Percentiles rank a stretch among this genome's conserved stretches.
phyloP scores from a whole-genome alignment of 2,329 filamentous ascomycete species.

The Hymenoscyphus fructigenus region DNA sequence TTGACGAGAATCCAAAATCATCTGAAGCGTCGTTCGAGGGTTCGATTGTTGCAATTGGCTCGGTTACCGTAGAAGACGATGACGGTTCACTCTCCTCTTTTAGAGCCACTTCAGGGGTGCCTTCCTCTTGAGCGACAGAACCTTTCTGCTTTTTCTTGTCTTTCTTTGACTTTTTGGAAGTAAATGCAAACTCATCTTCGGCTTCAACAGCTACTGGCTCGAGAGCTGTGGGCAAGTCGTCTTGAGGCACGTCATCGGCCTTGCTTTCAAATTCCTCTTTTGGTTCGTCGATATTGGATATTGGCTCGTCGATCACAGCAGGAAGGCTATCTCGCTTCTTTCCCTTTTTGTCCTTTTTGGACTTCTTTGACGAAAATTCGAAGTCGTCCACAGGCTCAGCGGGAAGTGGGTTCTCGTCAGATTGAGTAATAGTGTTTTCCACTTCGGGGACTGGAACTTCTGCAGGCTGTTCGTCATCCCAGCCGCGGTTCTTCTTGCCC shows the following conservation, averaged over 20 bases:
- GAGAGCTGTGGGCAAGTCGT: too few relatives aligned
- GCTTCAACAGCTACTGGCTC: too few relatives aligned
- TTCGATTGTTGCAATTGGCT: not conserved
- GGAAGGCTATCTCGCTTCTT: constrained; percentile 11
- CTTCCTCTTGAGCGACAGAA: too few relatives aligned
- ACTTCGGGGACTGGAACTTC: not conserved
- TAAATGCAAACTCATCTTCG: not conserved
- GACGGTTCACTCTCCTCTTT: not conserved
- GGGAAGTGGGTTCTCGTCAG: not conserved
- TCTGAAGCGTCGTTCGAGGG: not conserved
- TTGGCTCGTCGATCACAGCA: not conserved
- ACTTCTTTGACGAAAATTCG: constrained; percentile 7
- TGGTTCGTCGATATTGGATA: not conserved
- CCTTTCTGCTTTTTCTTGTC: constrained; percentile 32
- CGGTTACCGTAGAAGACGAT: not conserved
- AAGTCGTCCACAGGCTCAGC: not conserved
- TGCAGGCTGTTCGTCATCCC: not conserved
- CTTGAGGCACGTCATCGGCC: too few relatives aligned
- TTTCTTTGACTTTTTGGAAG: constrained; percentile 23
- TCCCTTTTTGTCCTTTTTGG: constrained; percentile 16
- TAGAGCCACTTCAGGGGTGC: not conserved
- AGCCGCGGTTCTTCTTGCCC: constrained; percentile 1
- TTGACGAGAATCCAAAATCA: constrained; percentile 7
- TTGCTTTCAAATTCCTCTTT: not conserved
- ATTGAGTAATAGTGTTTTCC: not conserved